Conservation (phyloP, 768 basidiomycete genomes). For the Lactarius hatsudake region DNA sequence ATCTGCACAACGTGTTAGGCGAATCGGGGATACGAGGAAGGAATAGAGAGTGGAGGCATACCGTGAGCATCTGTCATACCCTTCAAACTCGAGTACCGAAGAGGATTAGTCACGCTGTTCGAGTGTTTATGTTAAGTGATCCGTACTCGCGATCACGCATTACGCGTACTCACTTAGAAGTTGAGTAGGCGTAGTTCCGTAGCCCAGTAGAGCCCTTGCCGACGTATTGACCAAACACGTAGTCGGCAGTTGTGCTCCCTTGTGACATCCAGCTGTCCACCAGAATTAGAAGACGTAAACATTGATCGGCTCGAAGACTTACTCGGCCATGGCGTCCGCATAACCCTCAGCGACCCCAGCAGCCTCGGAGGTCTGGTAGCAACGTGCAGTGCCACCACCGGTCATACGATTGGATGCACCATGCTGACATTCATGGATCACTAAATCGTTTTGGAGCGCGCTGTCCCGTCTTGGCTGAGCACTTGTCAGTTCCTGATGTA, state of each 20-base stretch:
- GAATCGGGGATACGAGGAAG: neutral
- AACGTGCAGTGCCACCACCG: conserved; percentile 54
- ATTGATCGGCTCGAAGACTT: neutral
- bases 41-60: conserved; percentile 29
- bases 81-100: conserved; percentile 41
- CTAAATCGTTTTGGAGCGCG: conserved; percentile 58
- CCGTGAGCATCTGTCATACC: conserved; percentile 47
- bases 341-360: conserved; percentile 45
- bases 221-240: conserved; percentile 51
- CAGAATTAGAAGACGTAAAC: conserved; percentile 6
- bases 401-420: conserved; percentile 32
- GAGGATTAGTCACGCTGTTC: conserved; percentile 39
- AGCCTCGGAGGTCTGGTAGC: conserved; percentile 59
- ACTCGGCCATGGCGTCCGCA: conserved; percentile 37
- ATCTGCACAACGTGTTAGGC: conserved; percentile 27
- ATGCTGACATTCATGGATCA: conserved; percentile 47
- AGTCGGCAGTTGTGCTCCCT: conserved; percentile 38
- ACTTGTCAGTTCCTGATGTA: neutral
- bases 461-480: conserved; percentile 58
- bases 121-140: neutral
- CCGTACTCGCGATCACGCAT: conserved; percentile 28
- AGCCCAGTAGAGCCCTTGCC: conserved; percentile 50
- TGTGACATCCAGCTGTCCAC: conserved; percentile 37
- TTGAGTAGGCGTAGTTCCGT: conserved; percentile 57
- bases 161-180: conserved; percentile 40